These are phyloP conservation scores for Saccharomycopsis hybrid DNA, from an alignment of 1,139 yeast species.

Conservation along the genomic window DNA sequence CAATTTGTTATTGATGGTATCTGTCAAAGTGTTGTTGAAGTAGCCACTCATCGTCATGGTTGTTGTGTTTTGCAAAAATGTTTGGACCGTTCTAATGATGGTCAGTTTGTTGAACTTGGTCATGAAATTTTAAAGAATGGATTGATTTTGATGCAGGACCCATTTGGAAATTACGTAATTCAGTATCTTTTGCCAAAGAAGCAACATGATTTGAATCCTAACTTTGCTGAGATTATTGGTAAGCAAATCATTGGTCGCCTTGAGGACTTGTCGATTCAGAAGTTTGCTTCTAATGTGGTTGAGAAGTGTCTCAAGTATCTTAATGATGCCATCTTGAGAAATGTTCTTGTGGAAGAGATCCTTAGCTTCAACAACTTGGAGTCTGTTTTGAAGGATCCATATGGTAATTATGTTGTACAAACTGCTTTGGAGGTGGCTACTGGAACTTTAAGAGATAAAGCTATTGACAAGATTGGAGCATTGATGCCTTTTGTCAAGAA, in stretches of 20 bases:
- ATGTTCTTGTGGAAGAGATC: conserved; percentile 30
- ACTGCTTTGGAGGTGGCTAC: conserved; percentile 62
- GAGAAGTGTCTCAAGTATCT: conserved; percentile 60
- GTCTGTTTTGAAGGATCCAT: conserved; percentile 38
- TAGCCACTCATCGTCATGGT: conserved; percentile 95
- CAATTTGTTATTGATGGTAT: conserved; percentile 90
- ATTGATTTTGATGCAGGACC: conserved; percentile 69
- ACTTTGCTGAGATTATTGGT: conserved; percentile 42
- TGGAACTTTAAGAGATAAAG: conserved; percentile 28
- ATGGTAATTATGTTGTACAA: conserved; percentile 71
- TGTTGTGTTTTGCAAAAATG: conserved; percentile 96
- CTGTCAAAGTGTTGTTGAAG: conserved; percentile 62
- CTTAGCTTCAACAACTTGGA: conserved; percentile 34
- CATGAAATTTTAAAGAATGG: conserved; percentile 40
- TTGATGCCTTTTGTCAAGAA: conserved; percentile 45
- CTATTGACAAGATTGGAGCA: conserved; percentile 42
- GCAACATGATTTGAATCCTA: conserved; percentile 25
- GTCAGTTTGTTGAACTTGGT: conserved; percentile 39
- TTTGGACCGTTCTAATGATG: conserved; percentile 72
- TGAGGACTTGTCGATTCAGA: conserved; percentile 60
- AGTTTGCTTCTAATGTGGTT: conserved; percentile 78
- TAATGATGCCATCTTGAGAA: conserved; percentile 29
- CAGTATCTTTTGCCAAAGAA: conserved; percentile 77
- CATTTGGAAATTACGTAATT: conserved; percentile 93
- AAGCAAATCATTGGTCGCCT: conserved; percentile 45